phyloP scores from a whole-genome alignment of 139 green algal species.

The Coelastrella sp. region DNA sequence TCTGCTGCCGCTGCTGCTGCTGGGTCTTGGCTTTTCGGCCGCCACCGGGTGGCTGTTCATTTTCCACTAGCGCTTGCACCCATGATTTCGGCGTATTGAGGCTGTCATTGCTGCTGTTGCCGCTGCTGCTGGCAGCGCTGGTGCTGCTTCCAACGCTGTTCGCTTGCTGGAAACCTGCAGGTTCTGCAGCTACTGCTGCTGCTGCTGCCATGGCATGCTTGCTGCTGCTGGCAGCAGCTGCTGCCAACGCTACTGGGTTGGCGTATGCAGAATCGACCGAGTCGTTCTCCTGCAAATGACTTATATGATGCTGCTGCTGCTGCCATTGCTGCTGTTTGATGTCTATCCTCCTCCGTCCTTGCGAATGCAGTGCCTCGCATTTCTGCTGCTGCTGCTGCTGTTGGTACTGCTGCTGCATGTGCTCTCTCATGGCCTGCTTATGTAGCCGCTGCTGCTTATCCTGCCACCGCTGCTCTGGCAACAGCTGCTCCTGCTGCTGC shows the following conservation, averaged over 20 bases:
- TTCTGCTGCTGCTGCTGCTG: too few relatives aligned
- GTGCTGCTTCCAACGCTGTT: background rate
- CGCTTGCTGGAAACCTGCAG: too few relatives aligned
- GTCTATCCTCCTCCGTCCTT: too few relatives aligned
- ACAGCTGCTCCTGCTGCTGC: background rate
- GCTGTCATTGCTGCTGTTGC: background rate
- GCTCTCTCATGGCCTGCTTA: too few relatives aligned
- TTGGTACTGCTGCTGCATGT: too few relatives aligned
- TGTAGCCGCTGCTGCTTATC: too few relatives aligned
- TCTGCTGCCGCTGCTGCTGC: conserved; percentile 3
- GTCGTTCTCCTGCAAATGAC: too few relatives aligned
- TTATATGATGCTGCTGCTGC: conserved; percentile 15
- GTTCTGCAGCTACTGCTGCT: background rate
- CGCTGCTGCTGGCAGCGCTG: background rate
- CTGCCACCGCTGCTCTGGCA: background rate
- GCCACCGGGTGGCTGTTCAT: background rate
- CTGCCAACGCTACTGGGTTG: too few relatives aligned
- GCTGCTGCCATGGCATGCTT: background rate
- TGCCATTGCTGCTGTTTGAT: too few relatives aligned
- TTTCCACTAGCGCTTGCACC: background rate
- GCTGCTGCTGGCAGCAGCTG: background rate
- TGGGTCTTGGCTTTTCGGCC: too few relatives aligned
- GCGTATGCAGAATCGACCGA: too few relatives aligned
- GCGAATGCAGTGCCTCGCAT: too few relatives aligned
- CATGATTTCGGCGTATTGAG: background rate